A percentile compares a stretch with the other conserved stretches of the same genome.
These are phyloP conservation scores for Trichoderma atroviride DNA, from an alignment of 2,329 filamentous ascomycete species.

Conservation along the genomic window DNA sequence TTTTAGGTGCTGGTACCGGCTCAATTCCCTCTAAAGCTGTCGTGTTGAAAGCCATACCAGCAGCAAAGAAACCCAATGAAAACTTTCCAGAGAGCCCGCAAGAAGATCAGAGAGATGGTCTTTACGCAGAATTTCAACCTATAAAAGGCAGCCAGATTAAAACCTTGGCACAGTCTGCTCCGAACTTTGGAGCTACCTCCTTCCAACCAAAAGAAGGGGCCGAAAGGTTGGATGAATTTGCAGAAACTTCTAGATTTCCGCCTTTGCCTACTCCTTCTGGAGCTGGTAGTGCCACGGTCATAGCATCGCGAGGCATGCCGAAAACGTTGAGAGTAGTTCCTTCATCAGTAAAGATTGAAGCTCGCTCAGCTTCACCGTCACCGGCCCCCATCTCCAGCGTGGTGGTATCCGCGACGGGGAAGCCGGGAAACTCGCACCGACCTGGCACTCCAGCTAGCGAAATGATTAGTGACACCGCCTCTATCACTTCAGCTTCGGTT, in stretches of 20 bases:
- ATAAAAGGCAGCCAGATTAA: not conserved
- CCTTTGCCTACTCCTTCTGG: constrained; percentile 53
- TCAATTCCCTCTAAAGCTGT: constrained; percentile 42
- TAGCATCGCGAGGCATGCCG: constrained; percentile 54
- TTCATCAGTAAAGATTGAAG: constrained; percentile 16
- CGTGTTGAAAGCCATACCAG: constrained; percentile 40
- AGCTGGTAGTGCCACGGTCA: constrained; percentile 48
- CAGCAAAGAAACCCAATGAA: constrained; percentile 37
- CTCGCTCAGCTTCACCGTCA: not conserved
- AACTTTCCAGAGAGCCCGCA: not conserved
- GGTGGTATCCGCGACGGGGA: constrained; percentile 34
- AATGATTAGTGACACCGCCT: constrained; percentile 74
- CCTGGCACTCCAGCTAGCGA: constrained; percentile 77
- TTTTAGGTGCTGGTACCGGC: constrained; percentile 34
- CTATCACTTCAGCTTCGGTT: constrained; percentile 70
- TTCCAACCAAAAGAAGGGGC: not conserved
- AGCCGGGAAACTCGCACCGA: constrained; percentile 42
- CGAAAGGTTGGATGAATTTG: constrained; percentile 22
- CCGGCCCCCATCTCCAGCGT: constrained; percentile 35
- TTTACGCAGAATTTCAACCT: not conserved
- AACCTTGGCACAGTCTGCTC: not conserved
- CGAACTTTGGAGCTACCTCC: not conserved
- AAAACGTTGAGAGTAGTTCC: constrained; percentile 72
- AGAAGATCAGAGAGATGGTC: constrained; percentile 25
- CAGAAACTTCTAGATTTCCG: constrained; percentile 49